These are phyloP conservation scores for Diaporthe eres DNA, from an alignment of 2,329 filamentous ascomycete species.

Conservation along the genomic window DNA sequence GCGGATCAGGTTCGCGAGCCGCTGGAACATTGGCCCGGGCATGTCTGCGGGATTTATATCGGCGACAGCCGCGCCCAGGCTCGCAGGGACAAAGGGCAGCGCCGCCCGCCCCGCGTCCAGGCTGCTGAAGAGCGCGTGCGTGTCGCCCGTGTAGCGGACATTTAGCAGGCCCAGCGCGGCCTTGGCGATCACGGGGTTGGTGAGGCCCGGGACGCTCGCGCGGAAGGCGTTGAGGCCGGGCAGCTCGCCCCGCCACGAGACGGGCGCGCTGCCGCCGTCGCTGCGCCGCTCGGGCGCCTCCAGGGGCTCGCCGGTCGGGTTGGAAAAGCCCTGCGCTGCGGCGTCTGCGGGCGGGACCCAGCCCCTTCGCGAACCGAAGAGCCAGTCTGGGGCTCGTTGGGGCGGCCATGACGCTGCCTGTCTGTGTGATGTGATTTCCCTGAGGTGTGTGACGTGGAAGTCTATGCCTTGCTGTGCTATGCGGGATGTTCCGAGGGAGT, in stretches of 20 bases:
- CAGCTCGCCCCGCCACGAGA: constrained; percentile 13
- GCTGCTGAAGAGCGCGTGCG: constrained; percentile 22
- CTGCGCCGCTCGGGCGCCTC: neutral
- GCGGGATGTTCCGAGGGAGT: neutral
- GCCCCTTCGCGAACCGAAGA: constrained; percentile 1
- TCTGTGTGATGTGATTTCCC: neutral
- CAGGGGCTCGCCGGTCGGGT: neutral
- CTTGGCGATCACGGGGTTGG: constrained; percentile 5
- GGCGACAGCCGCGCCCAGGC: neutral
- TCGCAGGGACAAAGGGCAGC: neutral
- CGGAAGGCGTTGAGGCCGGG: constrained; percentile 12
- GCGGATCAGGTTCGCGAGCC: neutral
- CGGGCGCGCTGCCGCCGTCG: neutral
- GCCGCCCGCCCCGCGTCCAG: neutral
- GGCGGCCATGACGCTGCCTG: constrained; percentile 11
- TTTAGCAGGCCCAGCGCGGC: constrained; percentile 7
- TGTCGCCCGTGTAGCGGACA: neutral
- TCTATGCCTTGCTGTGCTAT: neutral
- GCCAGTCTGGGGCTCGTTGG: constrained; percentile 7
- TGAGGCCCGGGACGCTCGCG: neutral
- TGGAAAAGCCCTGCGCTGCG: neutral
- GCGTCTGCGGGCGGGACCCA: constrained; percentile 5
- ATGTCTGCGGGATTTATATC: neutral
- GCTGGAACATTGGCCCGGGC: constrained; percentile 14
- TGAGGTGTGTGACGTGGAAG: neutral